Percentiles rank a stretch among this genome's conserved stretches.
Conservation (phyloP, 2,329 filamentous ascomycete species). For the Fusarium pininemorale region DNA sequence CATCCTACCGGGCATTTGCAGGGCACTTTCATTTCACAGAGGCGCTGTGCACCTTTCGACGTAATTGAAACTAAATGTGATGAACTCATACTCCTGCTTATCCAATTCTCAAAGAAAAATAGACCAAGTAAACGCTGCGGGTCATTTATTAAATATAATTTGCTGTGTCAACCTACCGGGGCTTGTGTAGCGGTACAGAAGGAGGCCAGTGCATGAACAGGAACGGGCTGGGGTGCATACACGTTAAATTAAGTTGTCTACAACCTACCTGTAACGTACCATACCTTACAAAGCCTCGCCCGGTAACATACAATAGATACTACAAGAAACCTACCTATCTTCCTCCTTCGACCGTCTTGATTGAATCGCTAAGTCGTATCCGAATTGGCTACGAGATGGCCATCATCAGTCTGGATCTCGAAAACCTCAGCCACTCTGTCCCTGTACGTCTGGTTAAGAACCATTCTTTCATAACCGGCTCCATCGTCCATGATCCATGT, state of each 20-base stretch:
- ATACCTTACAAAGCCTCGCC: rapidly evolving
- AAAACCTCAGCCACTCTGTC: no score
- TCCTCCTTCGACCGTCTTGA: rapidly evolving
- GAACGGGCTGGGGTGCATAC: background rate
- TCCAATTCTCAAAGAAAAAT: no score
- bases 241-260: background rate
- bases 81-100: background rate
- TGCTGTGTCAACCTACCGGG: no score
- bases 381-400: rapidly evolving
- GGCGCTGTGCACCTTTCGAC: background rate
- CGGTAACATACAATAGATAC: background rate
- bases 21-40: rapidly evolving
- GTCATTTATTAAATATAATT: background rate
- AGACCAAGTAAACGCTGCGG: no score
- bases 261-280: background rate
- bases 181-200: no score
- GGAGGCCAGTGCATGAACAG: background rate
- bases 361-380: rapidly evolving
- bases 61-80: background rate
- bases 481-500: no score
- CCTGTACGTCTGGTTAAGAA: no score
- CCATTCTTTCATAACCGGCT: no score
- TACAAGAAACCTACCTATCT: background rate
- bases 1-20: background rate
- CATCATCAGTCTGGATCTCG: background rate